Evolutionary conservation across 805 yeast genomes (phyloP), one percentile per base, ranked within the genome.

Genomic region (Sungouiozyma ichnusensis): DNA sequence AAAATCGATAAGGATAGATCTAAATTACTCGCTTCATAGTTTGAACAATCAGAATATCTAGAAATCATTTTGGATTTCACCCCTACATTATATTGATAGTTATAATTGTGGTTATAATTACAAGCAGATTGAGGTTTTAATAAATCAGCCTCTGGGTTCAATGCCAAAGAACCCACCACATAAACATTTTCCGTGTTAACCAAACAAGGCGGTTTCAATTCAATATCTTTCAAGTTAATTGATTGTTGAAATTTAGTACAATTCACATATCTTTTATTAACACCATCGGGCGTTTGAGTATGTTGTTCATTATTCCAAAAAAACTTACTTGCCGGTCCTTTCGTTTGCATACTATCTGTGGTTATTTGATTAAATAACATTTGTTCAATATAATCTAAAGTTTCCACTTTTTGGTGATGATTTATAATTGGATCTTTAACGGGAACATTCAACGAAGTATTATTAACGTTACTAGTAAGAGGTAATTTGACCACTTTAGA

Each of bases 201-300:
- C 5, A 15, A 4, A 39, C 40, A 33, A 16, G 35, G 20, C 8
- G 51, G 49, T 17, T 45, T 48, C 15, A 54, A 35, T 37, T 54
- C 57, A 36, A 54, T 53, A 17, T 56, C 58, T 37, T 47, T 49
- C 16, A 54, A 48, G 34, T 50, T 48, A 3, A 53, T 46, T 8
- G 57, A 47, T 15, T 38, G 35, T 4, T 44, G 43, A 44, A 24
- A 33, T 42, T 33, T 36, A 42, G 36, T 16, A 6, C 8, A 5
- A 37, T 15, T 16, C 3, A 15, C n/a, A 16, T 20, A 33, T 15
- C 36, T 33, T 20, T 33, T 13, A 29, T 16, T 18, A 27, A 7
- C 4, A 17, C 20, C 24, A 16, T 36, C 29, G 19, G 14, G 13
- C n/a, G 38, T 6, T 24, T 24, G 29, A 6, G 11, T 7, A 24